phyloP scores from a whole-genome alignment of 2,329 filamentous ascomycete genomes.

The Penicillium sp. region DNA sequence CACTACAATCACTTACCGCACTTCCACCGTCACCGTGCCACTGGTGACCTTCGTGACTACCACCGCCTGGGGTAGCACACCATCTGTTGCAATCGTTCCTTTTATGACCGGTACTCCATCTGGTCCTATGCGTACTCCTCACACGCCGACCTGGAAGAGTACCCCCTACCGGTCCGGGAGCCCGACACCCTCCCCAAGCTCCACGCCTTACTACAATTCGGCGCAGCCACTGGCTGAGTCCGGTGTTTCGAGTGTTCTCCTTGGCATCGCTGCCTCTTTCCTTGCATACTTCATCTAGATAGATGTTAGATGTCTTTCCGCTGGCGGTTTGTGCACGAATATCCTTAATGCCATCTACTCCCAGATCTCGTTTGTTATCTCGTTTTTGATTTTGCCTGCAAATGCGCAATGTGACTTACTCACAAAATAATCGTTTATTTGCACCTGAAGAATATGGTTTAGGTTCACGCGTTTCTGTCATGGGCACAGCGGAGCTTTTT shows the following conservation, averaged over 20 bases:
- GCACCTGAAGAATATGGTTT: background rate
- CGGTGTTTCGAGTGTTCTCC: background rate
- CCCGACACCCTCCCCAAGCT: background rate
- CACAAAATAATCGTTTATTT: background rate
- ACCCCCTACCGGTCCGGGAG: constrained; percentile 6
- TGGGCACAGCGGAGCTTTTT: background rate
- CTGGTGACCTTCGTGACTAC: constrained; percentile 45
- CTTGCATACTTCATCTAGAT: background rate
- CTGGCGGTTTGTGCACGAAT: background rate
- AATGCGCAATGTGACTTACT: background rate
- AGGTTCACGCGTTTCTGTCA: background rate
- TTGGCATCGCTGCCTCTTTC: background rate
- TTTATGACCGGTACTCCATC: constrained; percentile 19
- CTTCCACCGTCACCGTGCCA: constrained; percentile 46
- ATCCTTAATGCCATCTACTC: background rate
- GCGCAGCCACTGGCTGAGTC: constrained; percentile 8
- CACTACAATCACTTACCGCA: constrained; percentile 45
- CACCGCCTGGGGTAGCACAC: constrained; percentile 17
- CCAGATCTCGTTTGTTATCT: background rate
- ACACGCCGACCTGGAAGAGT: background rate
- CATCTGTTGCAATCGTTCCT: constrained; percentile 36
- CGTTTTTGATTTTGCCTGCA: background rate
- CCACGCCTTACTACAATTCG: constrained; percentile 14
- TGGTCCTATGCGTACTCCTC: background rate
- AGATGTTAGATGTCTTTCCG: background rate